Evolutionary conservation across 106 monocot genomes (phyloP), one percentile per base, ranked within the genome.

Genomic region (Dioscorea alata): DNA sequence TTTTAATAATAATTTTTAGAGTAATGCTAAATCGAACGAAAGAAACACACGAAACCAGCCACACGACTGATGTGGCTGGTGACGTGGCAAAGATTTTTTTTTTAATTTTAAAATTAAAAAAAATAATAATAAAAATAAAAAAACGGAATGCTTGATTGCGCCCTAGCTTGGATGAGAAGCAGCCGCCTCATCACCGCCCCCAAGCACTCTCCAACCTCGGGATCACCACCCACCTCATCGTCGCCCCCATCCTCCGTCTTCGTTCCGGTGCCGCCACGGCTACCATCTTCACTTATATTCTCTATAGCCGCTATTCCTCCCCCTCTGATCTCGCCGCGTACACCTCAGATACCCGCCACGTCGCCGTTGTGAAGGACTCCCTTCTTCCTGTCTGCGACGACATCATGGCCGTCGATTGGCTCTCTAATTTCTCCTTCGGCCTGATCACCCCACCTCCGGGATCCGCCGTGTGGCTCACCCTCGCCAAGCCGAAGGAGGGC

Each of bases 351-450:
- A 86, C 86, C 12, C 62, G 66, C 22, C 96, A 97, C 71, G 59
- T 76, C 67, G 35, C 83, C 34, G 84, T 85, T 72, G 89, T 97
- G 50, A 70, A 71, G 53, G 75, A 74, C 42, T 53, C 68, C 69
- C 84, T 84, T 35, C 64, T 84, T 61, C 91, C 96, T 50, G 83
- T 78, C 72, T 73, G 75, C 70, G 80, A 86, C 24, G 96, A 87
- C 75, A 67, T 88, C 82, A 74, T 86, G 79, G 88, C 96, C 51
- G 62, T 89, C 66, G 96, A 97, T 65, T 97, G 92, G 96, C 51
- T 83, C 61, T 76, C 75, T 23, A 71, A 72, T n/a, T 17, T 71
- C 35, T 34, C 48, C 4, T 51, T 59, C 59, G 62, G 60, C 15
- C 48, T 56, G 2, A 28, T 56, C 9, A 4, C 32, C 8, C 67